Evolutionary conservation across 108 stramenopile genomes (phyloP).

Genomic region (Nitzschia palea): DNA sequence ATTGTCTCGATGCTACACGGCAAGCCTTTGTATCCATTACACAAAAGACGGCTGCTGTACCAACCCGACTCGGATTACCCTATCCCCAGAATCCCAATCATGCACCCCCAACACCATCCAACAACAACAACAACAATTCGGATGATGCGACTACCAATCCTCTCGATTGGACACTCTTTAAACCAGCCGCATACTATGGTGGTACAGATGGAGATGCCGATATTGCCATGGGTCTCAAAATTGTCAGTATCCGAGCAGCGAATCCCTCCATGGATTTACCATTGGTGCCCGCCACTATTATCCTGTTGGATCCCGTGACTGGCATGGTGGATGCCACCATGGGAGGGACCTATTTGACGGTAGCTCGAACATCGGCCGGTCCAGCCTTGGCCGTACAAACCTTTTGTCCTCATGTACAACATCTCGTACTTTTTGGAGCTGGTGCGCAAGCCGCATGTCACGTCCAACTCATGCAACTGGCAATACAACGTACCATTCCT

Average conservation of each 20-base stretch:
- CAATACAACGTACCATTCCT: slow-evolving; percentile 35
- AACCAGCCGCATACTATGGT: slow-evolving; percentile 70
- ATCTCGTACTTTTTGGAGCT: slow-evolving; percentile 78
- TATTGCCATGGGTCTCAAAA: slow-evolving; percentile 68
- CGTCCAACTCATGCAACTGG: slow-evolving; percentile 53
- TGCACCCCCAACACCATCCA: background rate
- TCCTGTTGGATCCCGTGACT: slow-evolving; percentile 62
- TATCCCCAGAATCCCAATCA: slow-evolving; percentile 30
- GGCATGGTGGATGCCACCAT: slow-evolving; percentile 70
- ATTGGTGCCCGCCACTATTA: slow-evolving; percentile 69
- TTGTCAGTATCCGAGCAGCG: slow-evolving; percentile 57
- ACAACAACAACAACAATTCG: no score
- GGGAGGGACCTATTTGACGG: slow-evolving; percentile 79
- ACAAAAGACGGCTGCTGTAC: slow-evolving; percentile 47
- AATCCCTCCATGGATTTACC: slow-evolving; percentile 69
- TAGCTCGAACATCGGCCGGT: slow-evolving; percentile 77
- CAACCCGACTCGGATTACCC: slow-evolving; percentile 57
- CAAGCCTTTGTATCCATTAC: slow-evolving; percentile 51
- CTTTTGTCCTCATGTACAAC: slow-evolving; percentile 26
- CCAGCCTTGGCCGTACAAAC: slow-evolving; percentile 67
- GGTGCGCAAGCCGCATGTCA: slow-evolving; percentile 80
- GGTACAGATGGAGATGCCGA: slow-evolving; percentile 13
- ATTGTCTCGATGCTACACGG: slow-evolving; percentile 59
- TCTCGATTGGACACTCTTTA: slow-evolving; percentile 78
- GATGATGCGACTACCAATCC: background rate